Evolutionary conservation across 2,329 filamentous ascomycete species (phyloP).

Genomic region (Epichloe coenophiala): DNA sequence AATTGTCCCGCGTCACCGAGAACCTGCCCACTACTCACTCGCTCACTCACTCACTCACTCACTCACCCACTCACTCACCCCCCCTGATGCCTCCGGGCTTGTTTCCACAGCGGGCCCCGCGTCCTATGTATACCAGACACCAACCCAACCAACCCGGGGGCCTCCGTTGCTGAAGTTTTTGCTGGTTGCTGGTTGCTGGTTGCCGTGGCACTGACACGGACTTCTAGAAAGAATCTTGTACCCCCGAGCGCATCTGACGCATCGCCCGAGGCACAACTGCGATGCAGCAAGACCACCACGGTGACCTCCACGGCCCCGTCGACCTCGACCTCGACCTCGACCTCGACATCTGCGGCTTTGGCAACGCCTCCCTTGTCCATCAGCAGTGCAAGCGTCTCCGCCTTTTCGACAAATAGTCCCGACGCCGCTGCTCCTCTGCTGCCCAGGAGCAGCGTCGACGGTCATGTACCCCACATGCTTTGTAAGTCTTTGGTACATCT

Average conservation of each 20-base stretch:
- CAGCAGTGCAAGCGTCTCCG: slow-evolving; percentile 15
- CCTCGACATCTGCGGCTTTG: neutral
- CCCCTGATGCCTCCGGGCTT: neutral
- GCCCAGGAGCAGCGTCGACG: slow-evolving; percentile 17
- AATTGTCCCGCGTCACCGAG: slow-evolving; percentile 1
- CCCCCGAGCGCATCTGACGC: slow-evolving; percentile 16
- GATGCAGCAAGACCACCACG: slow-evolving; percentile 6
- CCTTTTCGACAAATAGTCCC: slow-evolving; percentile 14
- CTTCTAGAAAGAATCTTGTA: slow-evolving; percentile 30
- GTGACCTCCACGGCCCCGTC: neutral
- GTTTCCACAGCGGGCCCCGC: neutral
- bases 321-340: neutral
- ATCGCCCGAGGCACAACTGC: slow-evolving; percentile 27
- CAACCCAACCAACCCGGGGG: neutral
- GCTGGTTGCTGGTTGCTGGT: neutral
- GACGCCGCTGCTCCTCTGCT: neutral
- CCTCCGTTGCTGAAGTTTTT: neutral
- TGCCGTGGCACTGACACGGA: slow-evolving; percentile 11
- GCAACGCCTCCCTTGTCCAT: slow-evolving; percentile 7
- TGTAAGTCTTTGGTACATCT: slow-evolving; percentile 25
- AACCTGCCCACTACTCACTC: neutral
- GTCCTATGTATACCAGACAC: neutral
- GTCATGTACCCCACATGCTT: slow-evolving; percentile 33
- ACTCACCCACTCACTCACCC: too few relatives aligned
- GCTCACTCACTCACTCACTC: too few relatives aligned